Conservation (phyloP, 129 eudicot species). For the Flaveria ramosissima region DNA sequence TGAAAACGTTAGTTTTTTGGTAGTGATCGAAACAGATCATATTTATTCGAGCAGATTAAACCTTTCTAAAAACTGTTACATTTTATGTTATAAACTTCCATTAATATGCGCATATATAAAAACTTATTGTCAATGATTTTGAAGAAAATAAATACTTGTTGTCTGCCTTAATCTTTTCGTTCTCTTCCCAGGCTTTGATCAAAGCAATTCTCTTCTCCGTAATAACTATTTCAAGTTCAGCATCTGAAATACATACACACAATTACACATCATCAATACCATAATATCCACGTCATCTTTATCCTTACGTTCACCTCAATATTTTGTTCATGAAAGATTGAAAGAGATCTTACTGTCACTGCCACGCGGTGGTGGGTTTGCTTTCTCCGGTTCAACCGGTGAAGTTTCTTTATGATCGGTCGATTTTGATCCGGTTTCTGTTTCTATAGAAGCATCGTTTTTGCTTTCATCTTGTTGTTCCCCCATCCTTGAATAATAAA, state of each 20-base stretch:
- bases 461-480: conserved; percentile 25
- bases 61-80: neutral
- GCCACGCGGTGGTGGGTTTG: neutral
- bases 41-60: no score
- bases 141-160: conserved; percentile 47
- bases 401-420: neutral
- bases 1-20: no score
- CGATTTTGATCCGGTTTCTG: neutral
- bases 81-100: neutral
- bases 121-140: no score
- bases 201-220: conserved; percentile 62
- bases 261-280: neutral
- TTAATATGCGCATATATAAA: no score
- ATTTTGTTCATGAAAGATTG: neutral
- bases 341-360: conserved; percentile 22
- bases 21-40: no score
- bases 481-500: conserved; percentile 19
- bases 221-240: conserved; percentile 47
- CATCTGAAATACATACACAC: conserved; percentile 31
- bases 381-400: conserved; percentile 17
- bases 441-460: conserved; percentile 14
- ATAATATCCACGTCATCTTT: no score
- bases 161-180: conserved; percentile 60
- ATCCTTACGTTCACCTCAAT: neutral
- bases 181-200: conserved; percentile 83